phyloP scores from a whole-genome alignment of 2,329 filamentous ascomycete genomes.

The Raffaelea ambrosiae region DNA sequence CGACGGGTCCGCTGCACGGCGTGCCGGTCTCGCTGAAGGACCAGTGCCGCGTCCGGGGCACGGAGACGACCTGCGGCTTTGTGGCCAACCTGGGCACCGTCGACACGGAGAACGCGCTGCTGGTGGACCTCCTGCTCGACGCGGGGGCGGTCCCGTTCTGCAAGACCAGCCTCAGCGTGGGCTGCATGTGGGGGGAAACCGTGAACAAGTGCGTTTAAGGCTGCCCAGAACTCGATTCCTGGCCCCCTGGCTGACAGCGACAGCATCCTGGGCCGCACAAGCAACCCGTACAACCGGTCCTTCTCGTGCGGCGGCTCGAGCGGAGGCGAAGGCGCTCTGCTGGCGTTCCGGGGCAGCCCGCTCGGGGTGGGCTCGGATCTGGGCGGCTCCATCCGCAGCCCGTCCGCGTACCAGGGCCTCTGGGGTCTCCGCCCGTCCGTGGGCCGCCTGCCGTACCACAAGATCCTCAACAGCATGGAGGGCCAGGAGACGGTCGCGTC shows the following conservation, averaged over 20 bases:
- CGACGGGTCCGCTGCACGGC: conserved; percentile 54
- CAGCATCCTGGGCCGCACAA: conserved; percentile 45
- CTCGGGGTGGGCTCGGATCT: conserved; percentile 58
- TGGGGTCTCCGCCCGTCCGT: conserved; percentile 20
- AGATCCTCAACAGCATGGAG: background rate
- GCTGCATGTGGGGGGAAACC: conserved; percentile 44
- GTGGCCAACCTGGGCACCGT: conserved; percentile 51
- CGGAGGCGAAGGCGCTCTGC: conserved; percentile 56
- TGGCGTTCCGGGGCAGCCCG: conserved; percentile 47
- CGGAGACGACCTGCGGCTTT: conserved; percentile 56
- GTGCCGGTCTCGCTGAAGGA: conserved; percentile 61
- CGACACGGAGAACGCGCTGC: conserved; percentile 29
- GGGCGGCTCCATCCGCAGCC: conserved; percentile 42
- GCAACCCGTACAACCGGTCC: conserved; percentile 51
- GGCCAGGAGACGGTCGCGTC: conserved; percentile 41
- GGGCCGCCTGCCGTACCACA: background rate
- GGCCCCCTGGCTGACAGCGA: too few relatives aligned
- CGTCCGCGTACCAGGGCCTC: conserved; percentile 47
- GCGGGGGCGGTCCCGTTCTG: conserved; percentile 46
- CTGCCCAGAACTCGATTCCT: too few relatives aligned
- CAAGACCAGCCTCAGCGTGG: conserved; percentile 44
- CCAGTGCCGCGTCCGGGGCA: conserved; percentile 51
- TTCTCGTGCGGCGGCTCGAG: conserved; percentile 56
- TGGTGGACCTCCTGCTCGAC: conserved; percentile 30
- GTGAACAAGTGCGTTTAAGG: conserved; percentile 45